Base-by-base conservation (phyloP, 495 filamentous ascomycete genomes). In the Aspergillus carlsbadensis region DNA sequence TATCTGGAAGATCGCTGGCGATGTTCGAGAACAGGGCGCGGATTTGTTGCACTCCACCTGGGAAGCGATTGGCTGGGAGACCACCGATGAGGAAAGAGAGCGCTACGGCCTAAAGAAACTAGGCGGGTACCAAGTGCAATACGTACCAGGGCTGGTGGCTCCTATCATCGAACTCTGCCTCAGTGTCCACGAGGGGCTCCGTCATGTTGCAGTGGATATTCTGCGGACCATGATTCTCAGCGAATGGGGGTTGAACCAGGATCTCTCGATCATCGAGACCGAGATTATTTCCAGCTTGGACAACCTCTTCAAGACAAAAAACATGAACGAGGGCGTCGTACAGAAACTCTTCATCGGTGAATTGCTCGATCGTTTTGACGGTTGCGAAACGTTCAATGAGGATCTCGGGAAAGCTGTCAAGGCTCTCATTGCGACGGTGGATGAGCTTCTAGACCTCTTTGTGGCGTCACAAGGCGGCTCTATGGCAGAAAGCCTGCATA, bases 1-100 rank as follows among this genome's bases (percentile, higher is more conserved):
- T 3, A 92, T 98, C 13, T 98, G 95, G 94, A 98, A 98, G 76
- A 96, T 99, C 64, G 95, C 92, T 24, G 95, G 94, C 18, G 94
- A 99, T 78, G 91, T 99, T 47, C 80, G 94, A 50, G 91, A 98
- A 67, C 81, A 91, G 61, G 95, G 94, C 41, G 93, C 94, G 1
- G 86, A 91, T 29, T 74, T 99, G 8, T 72, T 99, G 43, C 81
- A 87, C 35, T 77, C 84, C 18, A 94, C 86, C 29, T 99, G 94
- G 94, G 91, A 96, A 67, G 90, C 93, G 10, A 96, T 99, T 61
- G 94, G 94, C 13, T 99, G 94, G 94, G 94, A 98, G 64, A 89
- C 91, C 0, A 88, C 82, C 40, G 70, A 81, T 10, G 93, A 96
- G 17, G 89, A 93, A 65, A 72, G 72, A 44, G 74, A 77, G 49